Base-by-base conservation (phyloP, 2,329 filamentous ascomycete genomes). In the Exophiala bonariae region DNA sequence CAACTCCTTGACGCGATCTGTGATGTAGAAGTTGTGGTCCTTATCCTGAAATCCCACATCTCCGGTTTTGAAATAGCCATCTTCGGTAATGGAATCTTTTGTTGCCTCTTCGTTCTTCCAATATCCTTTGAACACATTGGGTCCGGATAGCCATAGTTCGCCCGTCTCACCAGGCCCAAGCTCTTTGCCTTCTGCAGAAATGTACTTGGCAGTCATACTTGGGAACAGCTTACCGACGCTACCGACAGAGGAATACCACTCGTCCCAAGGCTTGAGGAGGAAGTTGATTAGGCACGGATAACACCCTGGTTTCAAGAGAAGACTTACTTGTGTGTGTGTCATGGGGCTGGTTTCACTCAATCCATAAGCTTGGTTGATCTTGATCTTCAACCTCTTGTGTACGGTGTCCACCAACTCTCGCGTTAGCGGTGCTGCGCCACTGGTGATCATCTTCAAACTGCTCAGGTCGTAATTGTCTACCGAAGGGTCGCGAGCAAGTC, bases 361-460 rank as follows among this genome's bases (percentile, higher is more conserved):
- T 0, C 92, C 92, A 63, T 96, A 97, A 16, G 88, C 91, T 70
- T 97, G 92, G 73, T 95, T 96, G 52, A 96, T 82, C 4, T 85
- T 85, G 18, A 95, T 77, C 40, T 82, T 82, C 50, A 93, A 80
- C 8, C 90, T 81, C 17, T 79, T 68, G 74, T 89, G 87, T 2
- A 93, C 80, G 5, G 82, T 79, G 44, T 89, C 81, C 1, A 93
- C 87, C 3, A 97, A 77, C 54, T 96, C 89, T 31, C 76, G 74
- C 0, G 89, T 92, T 34, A 96, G 73, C 0, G 92, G 92, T 1
- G 92, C 91, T 0, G 91, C 92, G 18, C 88, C 92, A 1, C 82
- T 91, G 67, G 90, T 93, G 75, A 96, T 76, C 81, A 91, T 91
- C 40, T 86, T 85, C 17, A 97, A 62, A 4, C 80, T 83, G 17